A percentile compares a stretch with the other conserved stretches of the same genome.
Conservation (phyloP, 139 green algal genomes). For the Micractinium conductrix region DNA sequence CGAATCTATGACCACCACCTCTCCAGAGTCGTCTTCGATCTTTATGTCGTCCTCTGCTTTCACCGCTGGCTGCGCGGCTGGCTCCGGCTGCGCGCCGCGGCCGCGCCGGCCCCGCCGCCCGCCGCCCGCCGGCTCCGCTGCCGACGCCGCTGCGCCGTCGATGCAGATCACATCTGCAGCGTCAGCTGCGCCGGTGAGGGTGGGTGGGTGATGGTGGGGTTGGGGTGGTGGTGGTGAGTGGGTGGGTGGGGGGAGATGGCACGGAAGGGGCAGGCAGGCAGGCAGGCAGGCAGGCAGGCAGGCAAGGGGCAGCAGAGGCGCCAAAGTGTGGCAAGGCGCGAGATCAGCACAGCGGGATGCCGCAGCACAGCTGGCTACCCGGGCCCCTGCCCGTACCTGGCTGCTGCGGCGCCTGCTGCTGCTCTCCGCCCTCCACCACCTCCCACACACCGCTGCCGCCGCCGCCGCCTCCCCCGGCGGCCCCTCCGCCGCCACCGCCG, state of each 20-base stretch:
- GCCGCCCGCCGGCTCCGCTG: not conserved
- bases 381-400: too few species aligned
- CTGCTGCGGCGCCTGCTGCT: slow-evolving; percentile 6
- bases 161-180: not conserved
- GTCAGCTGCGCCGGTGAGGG: not conserved
- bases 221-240: too few species aligned
- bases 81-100: too few species aligned
- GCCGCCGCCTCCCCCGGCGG: not conserved
- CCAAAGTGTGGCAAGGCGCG: too few species aligned
- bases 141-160: not conserved
- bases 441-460: not conserved
- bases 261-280: not conserved
- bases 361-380: too few species aligned
- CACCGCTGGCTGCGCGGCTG: too few species aligned
- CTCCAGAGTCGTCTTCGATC: not conserved
- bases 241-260: too few species aligned
- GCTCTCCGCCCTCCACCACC: not conserved
- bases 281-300: not conserved
- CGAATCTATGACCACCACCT: not conserved
- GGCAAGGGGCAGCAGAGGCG: too few species aligned
- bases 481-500: not conserved
- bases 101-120: not conserved
- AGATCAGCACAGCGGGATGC: too few species aligned
- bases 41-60: not conserved
- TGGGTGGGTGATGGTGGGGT: too few species aligned